These are phyloP conservation scores for Alternaria dauci DNA, from an alignment of 2,329 filamentous ascomycete genomes.

Conservation along the genomic window DNA sequence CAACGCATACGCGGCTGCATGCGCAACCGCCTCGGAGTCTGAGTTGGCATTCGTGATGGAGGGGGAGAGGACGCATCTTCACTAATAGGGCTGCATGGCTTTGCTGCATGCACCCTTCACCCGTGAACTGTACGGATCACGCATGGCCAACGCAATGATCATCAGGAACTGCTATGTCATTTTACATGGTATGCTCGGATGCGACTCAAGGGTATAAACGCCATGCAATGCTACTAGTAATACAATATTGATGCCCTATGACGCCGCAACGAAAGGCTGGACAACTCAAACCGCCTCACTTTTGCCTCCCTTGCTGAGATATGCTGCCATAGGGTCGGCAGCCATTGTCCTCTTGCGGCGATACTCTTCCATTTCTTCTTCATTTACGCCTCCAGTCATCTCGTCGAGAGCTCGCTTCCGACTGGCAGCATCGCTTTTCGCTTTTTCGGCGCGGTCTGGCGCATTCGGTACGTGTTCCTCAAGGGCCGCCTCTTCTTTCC, in stretches of 20 bases:
- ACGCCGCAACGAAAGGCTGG: slow-evolving; percentile 13
- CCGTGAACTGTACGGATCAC: slow-evolving; percentile 37
- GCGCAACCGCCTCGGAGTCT: slow-evolving; percentile 33
- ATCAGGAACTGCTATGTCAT: slow-evolving; percentile 47
- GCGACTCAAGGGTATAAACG: slow-evolving; percentile 34
- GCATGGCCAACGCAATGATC: slow-evolving; percentile 46
- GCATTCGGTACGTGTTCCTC: slow-evolving; percentile 57
- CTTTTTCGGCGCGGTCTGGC: slow-evolving; percentile 53
- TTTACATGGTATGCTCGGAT: slow-evolving; percentile 36
- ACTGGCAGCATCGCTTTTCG: slow-evolving; percentile 49
- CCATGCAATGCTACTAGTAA: slow-evolving; percentile 47
- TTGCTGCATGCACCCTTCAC: slow-evolving; percentile 24
- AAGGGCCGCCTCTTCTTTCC: slow-evolving; percentile 53
- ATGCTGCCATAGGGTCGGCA: slow-evolving; percentile 86
- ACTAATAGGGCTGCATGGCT: slow-evolving; percentile 26
- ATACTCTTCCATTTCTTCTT: slow-evolving; percentile 88
- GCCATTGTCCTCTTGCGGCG: slow-evolving; percentile 75
- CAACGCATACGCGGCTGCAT: slow-evolving; percentile 50
- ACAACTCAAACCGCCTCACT: slow-evolving; percentile 65
- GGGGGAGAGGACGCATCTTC: slow-evolving; percentile 24
- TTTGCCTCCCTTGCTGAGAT: slow-evolving; percentile 70
- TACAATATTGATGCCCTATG: slow-evolving; percentile 24
- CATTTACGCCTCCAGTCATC: slow-evolving; percentile 78
- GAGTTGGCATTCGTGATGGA: slow-evolving; percentile 37
- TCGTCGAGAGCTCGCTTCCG: slow-evolving; percentile 82